Base-by-base conservation (phyloP, 2,329 filamentous ascomycete genomes). In the Dothistroma pini region DNA sequence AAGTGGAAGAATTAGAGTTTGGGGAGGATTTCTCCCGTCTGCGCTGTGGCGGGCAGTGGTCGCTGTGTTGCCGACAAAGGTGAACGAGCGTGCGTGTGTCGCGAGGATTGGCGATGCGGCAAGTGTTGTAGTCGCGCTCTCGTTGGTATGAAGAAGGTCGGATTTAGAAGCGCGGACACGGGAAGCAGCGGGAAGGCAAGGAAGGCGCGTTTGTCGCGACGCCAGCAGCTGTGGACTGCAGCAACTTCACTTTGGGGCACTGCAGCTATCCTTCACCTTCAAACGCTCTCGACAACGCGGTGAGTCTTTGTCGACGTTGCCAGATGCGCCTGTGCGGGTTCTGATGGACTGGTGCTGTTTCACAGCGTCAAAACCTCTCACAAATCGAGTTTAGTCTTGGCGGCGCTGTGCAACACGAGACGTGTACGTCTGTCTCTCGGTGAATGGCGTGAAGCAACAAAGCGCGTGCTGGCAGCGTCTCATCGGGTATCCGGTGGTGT, bases 321-420 rank as follows among this genome's bases (percentile, higher is more conserved):
- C 29, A 35, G 34, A 53, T 53, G 51, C 51, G 51, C 51, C 51
- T 8, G 51, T 16, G 25, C 31, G 51, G 25, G 25, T 35, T 35
- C 6, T 32, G 51, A 35, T 53, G 25, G 22, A 21, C n/a, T 21
- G 51, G 51, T 21, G 3, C 31, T 53, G 51, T 53, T 53, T 53
- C 51, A 53, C 51, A 21, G 51, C 51, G 31, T 35, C n/a, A 51
- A 25, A 53, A 53, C 31, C 19, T 53, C 51, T 29, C 51, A 57
- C 55, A 47, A 57, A 57, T 57, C 47, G 55, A 49, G 55, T 22
- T 34, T 34, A 21, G 55, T 3, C 44, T 57, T 50, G 55, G 44
- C 41, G 55, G 29, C 25, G 19, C 31, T 8, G 55, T 57, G 55
- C 25, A 38, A 57, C 55, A 6, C 25, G 38, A 56, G 54, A 56